These are phyloP conservation scores for Urtica urens DNA, from an alignment of 306 rosid genomes.

Conservation along the genomic window DNA sequence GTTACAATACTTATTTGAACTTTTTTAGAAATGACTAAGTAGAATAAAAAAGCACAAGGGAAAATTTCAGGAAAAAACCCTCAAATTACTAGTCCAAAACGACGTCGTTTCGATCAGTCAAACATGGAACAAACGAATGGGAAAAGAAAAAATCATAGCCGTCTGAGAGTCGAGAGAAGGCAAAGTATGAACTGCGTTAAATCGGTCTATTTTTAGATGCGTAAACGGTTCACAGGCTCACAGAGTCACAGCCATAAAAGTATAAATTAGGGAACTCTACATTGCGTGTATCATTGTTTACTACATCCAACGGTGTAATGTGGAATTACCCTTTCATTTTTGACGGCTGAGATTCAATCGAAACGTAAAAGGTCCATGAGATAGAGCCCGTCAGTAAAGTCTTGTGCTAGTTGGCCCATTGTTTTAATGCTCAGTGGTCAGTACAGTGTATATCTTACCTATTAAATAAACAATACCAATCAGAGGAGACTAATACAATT, in stretches of 20 bases:
- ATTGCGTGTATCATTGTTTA: too few species aligned
- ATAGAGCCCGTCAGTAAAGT: background rate
- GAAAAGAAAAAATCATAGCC: too few species aligned
- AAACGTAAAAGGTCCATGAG: background rate
- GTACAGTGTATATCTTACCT: background rate
- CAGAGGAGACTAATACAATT: too few species aligned
- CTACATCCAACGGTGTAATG: background rate
- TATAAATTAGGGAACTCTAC: background rate
- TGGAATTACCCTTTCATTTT: background rate
- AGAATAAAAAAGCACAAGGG: too few species aligned
- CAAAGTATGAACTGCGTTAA: background rate
- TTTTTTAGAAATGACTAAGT: too few species aligned
- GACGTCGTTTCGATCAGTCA: too few species aligned
- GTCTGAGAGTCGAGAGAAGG: too few species aligned
- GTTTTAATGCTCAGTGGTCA: background rate
- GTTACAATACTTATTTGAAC: too few species aligned
- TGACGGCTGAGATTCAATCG: conserved; percentile 8
- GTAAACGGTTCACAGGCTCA: background rate
- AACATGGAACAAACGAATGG: too few species aligned
- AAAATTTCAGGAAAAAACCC: too few species aligned
- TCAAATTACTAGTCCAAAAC: too few species aligned
- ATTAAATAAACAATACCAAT: too few species aligned
- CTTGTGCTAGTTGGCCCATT: conserved; percentile 11
- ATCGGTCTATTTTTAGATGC: background rate
- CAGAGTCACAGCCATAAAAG: background rate